These are phyloP conservation scores for Allantophomopsis cytisporea DNA, from an alignment of 2,329 filamentous ascomycete genomes.

Conservation along the genomic window DNA sequence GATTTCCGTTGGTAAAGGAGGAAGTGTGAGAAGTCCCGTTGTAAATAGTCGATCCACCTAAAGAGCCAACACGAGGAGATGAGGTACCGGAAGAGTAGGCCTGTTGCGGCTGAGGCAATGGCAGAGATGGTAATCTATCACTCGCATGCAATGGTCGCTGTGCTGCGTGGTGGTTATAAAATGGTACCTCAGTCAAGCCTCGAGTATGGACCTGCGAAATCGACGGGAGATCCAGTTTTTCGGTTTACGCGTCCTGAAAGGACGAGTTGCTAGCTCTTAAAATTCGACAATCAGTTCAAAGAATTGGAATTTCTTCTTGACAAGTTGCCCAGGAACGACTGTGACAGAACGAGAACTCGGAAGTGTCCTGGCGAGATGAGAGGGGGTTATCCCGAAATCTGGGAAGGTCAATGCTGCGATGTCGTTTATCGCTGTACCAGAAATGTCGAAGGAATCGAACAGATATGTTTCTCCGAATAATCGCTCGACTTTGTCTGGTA, in stretches of 20 bases:
- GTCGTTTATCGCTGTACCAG: too few species aligned
- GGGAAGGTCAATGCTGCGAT: too few species aligned
- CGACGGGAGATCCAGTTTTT: constrained; percentile 89
- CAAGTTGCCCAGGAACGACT: too few species aligned
- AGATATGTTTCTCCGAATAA: too few species aligned
- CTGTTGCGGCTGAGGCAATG: constrained; percentile 50
- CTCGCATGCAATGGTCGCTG: constrained; percentile 53
- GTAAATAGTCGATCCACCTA: constrained; percentile 41
- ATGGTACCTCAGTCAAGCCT: constrained; percentile 58
- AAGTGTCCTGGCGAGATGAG: too few species aligned
- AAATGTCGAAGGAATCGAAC: too few species aligned
- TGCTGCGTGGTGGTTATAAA: constrained; percentile 53
- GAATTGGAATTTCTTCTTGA: neutral
- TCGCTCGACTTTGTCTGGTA: too few species aligned
- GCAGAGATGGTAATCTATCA: constrained; percentile 60
- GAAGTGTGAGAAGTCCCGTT: constrained; percentile 40
- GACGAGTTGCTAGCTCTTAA: constrained; percentile 12
- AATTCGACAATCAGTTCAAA: neutral
- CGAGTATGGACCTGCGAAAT: constrained; percentile 73
- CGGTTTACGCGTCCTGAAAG: constrained; percentile 38
- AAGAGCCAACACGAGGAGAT: constrained; percentile 69
- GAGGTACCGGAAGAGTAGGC: constrained; percentile 56
- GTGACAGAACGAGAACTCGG: neutral
- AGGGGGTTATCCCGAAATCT: too few species aligned
- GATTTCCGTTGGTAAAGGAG: constrained; percentile 34